Conservation (phyloP, 2,329 filamentous ascomycete species). For the Ophiognomonia clavigignenti-juglandacearum region DNA sequence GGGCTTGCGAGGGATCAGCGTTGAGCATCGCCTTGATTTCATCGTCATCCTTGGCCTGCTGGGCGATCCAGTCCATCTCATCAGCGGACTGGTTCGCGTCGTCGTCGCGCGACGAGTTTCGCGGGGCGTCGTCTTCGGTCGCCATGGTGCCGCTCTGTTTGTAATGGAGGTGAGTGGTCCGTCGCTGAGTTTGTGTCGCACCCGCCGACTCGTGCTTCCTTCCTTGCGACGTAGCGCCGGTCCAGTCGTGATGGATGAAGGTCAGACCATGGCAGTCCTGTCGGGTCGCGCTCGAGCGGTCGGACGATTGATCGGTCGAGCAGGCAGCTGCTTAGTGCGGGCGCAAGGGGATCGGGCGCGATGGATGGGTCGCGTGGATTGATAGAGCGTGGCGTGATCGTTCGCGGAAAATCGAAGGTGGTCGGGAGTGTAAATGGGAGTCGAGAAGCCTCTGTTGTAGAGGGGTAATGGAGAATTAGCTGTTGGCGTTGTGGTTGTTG, state of each 20-base stretch:
- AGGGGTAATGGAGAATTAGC: not conserved
- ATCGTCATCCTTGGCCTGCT: slow-evolving; percentile 45
- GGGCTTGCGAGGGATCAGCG: slow-evolving; percentile 27
- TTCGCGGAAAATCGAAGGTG: not conserved
- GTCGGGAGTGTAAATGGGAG: not conserved
- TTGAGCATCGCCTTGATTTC: slow-evolving; percentile 40
- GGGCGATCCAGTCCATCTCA: slow-evolving; percentile 34
- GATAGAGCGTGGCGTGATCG: too few relatives aligned
- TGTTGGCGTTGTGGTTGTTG: too few relatives aligned
- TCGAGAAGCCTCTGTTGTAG: not conserved
- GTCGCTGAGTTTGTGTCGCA: not conserved
- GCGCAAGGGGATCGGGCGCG: not conserved
- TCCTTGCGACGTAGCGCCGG: slow-evolving; percentile 13
- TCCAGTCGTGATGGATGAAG: slow-evolving; percentile 4
- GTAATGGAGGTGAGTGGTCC: not conserved
- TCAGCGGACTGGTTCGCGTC: slow-evolving; percentile 16
- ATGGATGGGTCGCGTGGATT: not conserved
- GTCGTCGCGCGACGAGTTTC: slow-evolving; percentile 9
- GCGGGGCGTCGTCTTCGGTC: slow-evolving; percentile 10
- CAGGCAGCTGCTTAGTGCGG: not conserved
- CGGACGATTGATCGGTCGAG: not conserved
- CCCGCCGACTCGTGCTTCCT: not conserved
- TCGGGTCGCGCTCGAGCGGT: not conserved
- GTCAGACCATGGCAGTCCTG: slow-evolving; percentile 14
- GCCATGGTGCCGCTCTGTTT: slow-evolving; percentile 1